phyloP scores from a whole-genome alignment of 2,329 filamentous ascomycete species.

The Pseudogymnoascus sp. region DNA sequence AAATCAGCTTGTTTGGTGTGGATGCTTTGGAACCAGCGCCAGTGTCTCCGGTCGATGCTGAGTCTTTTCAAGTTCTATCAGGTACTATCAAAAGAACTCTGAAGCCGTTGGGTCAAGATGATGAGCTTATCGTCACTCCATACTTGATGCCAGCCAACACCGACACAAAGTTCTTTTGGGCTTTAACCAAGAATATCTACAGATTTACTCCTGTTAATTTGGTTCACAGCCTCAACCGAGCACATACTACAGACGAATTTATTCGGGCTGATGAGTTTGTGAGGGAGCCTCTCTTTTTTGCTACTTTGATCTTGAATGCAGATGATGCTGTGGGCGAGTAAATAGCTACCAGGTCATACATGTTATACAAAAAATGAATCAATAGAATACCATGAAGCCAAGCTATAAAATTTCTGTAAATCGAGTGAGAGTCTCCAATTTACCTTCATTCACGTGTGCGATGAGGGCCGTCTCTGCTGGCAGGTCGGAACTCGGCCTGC shows the following conservation, averaged over 20 bases:
- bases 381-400: not conserved
- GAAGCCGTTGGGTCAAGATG: constrained; percentile 16
- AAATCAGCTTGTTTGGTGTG: constrained; percentile 28
- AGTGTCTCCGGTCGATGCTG: constrained; percentile 27
- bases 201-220: constrained; percentile 29
- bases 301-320: constrained; percentile 23
- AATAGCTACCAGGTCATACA: not conserved
- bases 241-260: constrained; percentile 15
- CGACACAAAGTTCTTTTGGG: constrained; percentile 24
- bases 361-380: not conserved
- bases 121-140: constrained; percentile 16
- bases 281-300: constrained; percentile 24
- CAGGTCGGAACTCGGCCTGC: not conserved
- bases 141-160: constrained; percentile 21
- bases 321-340: constrained; percentile 15
- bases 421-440: too few relatives aligned
- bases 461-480: not conserved
- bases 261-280: constrained; percentile 23
- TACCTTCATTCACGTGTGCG: not conserved
- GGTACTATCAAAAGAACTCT: constrained; percentile 15
- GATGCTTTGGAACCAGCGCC: constrained; percentile 29
- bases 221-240: constrained; percentile 3
- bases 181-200: constrained; percentile 31
- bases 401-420: not conserved
- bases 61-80: constrained; percentile 18